Base-by-base conservation (phyloP, 768 basidiomycete species). In the Amanita subjunquillea region DNA sequence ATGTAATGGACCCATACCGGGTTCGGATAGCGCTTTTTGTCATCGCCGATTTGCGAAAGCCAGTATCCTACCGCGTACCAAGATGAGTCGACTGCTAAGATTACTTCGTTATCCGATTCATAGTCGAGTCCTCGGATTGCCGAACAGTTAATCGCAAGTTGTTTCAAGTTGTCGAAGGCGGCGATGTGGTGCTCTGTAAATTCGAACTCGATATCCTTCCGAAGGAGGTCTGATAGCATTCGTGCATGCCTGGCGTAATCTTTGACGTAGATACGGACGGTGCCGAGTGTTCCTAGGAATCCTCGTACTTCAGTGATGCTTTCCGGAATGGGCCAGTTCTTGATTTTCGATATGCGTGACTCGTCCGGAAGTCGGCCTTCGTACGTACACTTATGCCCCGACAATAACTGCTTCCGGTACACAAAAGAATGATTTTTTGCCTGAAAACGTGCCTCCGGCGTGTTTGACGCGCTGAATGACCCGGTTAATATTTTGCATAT, bases 61-160 rank as follows among this genome's bases (percentile, higher is more conserved):
- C 3, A 63, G 49, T 0, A 57, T 55, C 22, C 54, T 10, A 0
- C 48, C 22, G 15, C 58, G 41, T 0, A 42, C 1, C 39, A 34
- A 2, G 58, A 64, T 0, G 65, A 60, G 55, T 71, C 64, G 1
- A 70, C 69, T 3, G 65, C 50, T 0, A 71, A 45, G 6, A 65
- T 61, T 23, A 68, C 60, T 10, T 57, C 52, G 9, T 47, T 27
- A 1, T 55, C 42, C 0, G 58, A 62, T 0, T 41, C 25, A 41
- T 69, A 69, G 50, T 69, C 58, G 30, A 70, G 63, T 0, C 64
- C 54, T 0, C 55, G 48, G 4, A 69, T 45, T 6, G 60, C 61
- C 2, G 67, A 65, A 3, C 50, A 57, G 9, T 51, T 53, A 29
- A 29, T 38, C 7, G 55, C 46, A 3, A 38, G 37, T 15, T 38